These are phyloP conservation scores for Calamus simplicifolius DNA, from an alignment of 176 grass and related monocot species.

Conservation along the genomic window DNA sequence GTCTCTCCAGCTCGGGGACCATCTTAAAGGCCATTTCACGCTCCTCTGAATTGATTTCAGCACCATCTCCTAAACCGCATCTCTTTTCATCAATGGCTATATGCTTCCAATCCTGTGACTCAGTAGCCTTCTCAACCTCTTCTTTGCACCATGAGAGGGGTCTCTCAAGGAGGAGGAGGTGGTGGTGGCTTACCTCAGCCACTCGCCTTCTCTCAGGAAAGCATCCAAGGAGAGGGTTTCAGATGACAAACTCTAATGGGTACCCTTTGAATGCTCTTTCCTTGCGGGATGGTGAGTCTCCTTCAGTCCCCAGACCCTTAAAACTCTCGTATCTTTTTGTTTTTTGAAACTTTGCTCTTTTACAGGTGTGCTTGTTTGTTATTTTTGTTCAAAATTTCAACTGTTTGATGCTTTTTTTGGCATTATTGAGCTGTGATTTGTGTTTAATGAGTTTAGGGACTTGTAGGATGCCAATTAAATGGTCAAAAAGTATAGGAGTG, in stretches of 20 bases:
- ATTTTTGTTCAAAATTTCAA: no score
- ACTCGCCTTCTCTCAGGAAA: not conserved
- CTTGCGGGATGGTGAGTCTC: slow-evolving; percentile 34
- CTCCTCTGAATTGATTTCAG: no score
- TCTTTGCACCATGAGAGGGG: not conserved
- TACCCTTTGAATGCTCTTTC: slow-evolving; percentile 48
- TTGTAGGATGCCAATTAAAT: no score
- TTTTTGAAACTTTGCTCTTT: not conserved
- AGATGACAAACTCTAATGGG: slow-evolving; percentile 48
- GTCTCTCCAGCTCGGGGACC: no score
- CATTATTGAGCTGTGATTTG: no score
- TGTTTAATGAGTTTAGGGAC: no score
- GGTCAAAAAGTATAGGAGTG: no score
- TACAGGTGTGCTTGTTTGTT: not conserved
- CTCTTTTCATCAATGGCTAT: slow-evolving; percentile 1
- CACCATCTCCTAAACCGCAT: not conserved
- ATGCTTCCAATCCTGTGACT: slow-evolving; percentile 1
- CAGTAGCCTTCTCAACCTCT: not conserved
- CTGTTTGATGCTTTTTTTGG: no score
- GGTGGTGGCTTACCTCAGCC: not conserved
- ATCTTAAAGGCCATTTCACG: no score
- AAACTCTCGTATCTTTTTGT: not conserved
- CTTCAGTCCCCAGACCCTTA: no score
- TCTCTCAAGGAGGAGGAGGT: slow-evolving; percentile 3
- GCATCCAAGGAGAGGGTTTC: slow-evolving; percentile 11